Evolutionary conservation across 2,329 filamentous ascomycete species (phyloP), one percentile per base, ranked within the genome.

Genomic region (Botrytis pseudocinerea): DNA sequence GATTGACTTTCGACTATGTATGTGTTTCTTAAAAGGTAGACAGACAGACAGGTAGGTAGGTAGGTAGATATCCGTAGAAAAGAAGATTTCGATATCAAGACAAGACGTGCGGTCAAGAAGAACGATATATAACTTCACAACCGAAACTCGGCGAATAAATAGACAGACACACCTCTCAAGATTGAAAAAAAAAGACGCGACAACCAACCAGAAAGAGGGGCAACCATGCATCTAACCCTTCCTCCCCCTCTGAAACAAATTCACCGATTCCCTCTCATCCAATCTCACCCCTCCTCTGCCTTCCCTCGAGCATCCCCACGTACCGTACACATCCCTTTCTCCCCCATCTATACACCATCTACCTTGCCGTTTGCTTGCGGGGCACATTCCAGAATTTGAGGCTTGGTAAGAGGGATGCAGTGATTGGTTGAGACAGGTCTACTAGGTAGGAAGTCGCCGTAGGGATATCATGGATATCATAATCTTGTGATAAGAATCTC

Each of bases 401-500:
- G 25, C 5, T 54, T 48, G 44, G 44, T 18, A 42, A 40, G 44
- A 48, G 20, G 42, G 57, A 5, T 12, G 60, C 32, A 4, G 2
- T 71, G 44, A 46, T 59, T 35, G 54, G 57, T n/a, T 28, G 69
- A 51, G 28, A 12, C 7, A 9, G 20, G 20, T 18, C 1, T 28
- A 18, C 51, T 57, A 18, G 51, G 51, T n/a, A n/a, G 35, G 35
- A 40, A n/a, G 12, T n/a, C 38, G 18, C 59, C 59, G n/a, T 57
- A 42, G n/a, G 51, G 16, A 18, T 57, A 10, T 28, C 35, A 63
- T 63, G 51, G 16, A 18, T 57, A 10, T 28, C 35, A 63, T 63
- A 42, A 63, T 28, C 60, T 28, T 63, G 60, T 63, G 60, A 63
- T 63, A 22, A 63, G 40, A 44, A 63, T 63, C 25, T 42, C 16